Evolutionary conservation across 768 basidiomycete species (phyloP).

Genomic region (Cyathus striatus): DNA sequence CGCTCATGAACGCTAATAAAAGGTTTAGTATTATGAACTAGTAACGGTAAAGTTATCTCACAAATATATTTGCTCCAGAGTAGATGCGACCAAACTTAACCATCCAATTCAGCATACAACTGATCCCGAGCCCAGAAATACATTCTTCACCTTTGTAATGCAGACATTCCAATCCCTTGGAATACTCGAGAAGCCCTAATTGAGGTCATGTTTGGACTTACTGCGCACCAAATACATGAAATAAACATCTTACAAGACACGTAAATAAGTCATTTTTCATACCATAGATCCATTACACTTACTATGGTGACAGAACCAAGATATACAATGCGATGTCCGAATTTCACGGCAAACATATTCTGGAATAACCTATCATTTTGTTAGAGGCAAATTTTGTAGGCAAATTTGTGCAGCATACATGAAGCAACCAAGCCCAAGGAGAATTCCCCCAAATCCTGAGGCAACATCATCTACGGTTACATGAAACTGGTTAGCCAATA

Average conservation of each 20-base stretch:
- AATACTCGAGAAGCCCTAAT: constrained; percentile 38
- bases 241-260: constrained; percentile 30
- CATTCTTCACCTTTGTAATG: constrained; percentile 28
- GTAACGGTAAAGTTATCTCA: constrained; percentile 8
- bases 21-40: not conserved
- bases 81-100: constrained; percentile 33
- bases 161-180: constrained; percentile 42
- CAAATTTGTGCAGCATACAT: constrained; percentile 19
- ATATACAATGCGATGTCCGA: constrained; percentile 41
- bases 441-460: constrained; percentile 33
- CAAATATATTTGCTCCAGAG: constrained; percentile 39
- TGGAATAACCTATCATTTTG: constrained; percentile 24
- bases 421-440: constrained; percentile 37
- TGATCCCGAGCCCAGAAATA: not conserved
- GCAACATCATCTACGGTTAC: constrained; percentile 37
- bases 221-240: constrained; percentile 39
- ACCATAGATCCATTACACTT: not conserved
- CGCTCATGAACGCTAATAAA: constrained; percentile 33
- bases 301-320: constrained; percentile 33
- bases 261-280: not conserved
- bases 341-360: constrained; percentile 35
- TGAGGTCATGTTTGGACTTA: constrained; percentile 33
- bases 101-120: not conserved
- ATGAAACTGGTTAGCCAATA: constrained; percentile 33
- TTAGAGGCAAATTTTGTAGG: not conserved